Evolutionary conservation across 257 asterid genomes (phyloP), one percentile per base, ranked within the genome.

Genomic region (Marsdenia floribunda): DNA sequence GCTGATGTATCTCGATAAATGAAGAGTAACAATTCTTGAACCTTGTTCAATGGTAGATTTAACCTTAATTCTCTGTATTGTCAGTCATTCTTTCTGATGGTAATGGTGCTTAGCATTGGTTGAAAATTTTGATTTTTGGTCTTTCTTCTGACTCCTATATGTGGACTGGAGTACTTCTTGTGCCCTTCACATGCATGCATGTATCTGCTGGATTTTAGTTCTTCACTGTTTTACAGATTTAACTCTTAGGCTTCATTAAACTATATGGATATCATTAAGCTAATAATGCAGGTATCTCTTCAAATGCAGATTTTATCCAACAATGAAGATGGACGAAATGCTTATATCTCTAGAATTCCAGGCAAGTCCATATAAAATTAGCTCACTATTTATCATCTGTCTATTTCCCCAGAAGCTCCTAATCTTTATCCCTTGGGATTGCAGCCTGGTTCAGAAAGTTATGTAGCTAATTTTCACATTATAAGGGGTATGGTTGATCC

Each of bases 271-370:
- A 74, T 64, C 15, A 29, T 33, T 9, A 40, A 75, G 40, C 52
- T 53, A 2, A 18, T 67, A 67, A 67, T 67, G 59, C 11, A 2
- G 6, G 58, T 42, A 37, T 59, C 42, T 57, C 57, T 15, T 52
- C 57, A 47, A 38, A n/a, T 70, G 58, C 72, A 77, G 80, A 63
- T 71, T 71, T 58, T 77, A 13, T 13, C 73, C 80, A 61, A 71
- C 24, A n/a, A 67, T 63, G 68, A 61, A 3, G 76, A 50, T 71
- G 38, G 72, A 24, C 18, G 26, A 35, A 22, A 49, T 77, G n/a
- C 61, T 77, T 11, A 52, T 67, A 18, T 67, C 76, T 52, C 22
- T 77, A 58, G 42, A 60, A 38, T 15, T 77, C 55, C 19, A 71
- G 80, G 80, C 47, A 77, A 47, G 50, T 71, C 63, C 68, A 24